phyloP scores from a whole-genome alignment of 805 yeast species.

The Kregervanrija pseudodelftensis region DNA sequence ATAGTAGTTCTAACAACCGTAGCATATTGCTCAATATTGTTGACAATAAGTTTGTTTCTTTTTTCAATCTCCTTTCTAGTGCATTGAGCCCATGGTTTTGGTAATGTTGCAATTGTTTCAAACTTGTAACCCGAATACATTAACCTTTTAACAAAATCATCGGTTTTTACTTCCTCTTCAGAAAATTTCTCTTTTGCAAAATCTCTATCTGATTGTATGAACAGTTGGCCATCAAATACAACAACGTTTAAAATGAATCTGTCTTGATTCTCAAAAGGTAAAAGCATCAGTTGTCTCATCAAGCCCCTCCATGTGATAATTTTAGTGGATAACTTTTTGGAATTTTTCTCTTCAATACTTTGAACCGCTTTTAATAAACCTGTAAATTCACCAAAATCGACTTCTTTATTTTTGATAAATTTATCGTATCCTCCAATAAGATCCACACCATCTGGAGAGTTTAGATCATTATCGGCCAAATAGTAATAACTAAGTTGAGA shows the following conservation, averaged over 20 bases:
- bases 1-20: conserved; percentile 82
- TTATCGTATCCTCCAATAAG: conserved; percentile 56
- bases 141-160: conserved; percentile 31
- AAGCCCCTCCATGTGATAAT: conserved; percentile 82
- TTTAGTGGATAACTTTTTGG: conserved; percentile 47
- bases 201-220: conserved; percentile 40
- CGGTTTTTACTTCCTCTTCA: conserved; percentile 22
- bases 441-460: conserved; percentile 45
- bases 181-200: conserved; percentile 26
- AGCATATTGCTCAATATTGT: conserved; percentile 69
- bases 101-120: conserved; percentile 68
- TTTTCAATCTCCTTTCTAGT: conserved; percentile 62
- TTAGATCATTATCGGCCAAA: conserved; percentile 66
- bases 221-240: conserved; percentile 69
- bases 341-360: conserved; percentile 43
- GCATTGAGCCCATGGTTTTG: conserved; percentile 67
- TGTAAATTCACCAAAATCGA: conserved; percentile 46
- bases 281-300: conserved; percentile 62
- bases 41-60: conserved; percentile 52
- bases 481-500: conserved; percentile 65
- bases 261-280: conserved; percentile 55
- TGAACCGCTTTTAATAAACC: conserved; percentile 51
- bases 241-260: conserved; percentile 55
- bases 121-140: conserved; percentile 78
- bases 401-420: conserved; percentile 51